phyloP scores from a whole-genome alignment of 805 yeast species.

The Yarrowia keelungensis region DNA sequence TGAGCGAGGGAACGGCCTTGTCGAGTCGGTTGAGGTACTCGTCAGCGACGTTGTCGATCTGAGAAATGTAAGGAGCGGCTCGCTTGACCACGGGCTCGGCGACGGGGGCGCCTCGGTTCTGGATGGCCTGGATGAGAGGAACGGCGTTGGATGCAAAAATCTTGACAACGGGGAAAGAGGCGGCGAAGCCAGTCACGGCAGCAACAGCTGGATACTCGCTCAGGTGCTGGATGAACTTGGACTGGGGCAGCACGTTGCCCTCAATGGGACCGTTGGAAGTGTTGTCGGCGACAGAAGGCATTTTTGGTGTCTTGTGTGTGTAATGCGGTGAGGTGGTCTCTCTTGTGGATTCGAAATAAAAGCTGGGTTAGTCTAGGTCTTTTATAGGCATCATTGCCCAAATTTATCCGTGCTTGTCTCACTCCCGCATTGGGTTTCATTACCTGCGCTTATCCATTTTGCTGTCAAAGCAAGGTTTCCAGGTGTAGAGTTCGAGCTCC shows the following conservation, averaged over 20 bases:
- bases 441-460: slow-evolving; percentile 39
- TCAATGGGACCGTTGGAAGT: slow-evolving; percentile 38
- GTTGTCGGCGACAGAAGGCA: slow-evolving; percentile 39
- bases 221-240: slow-evolving; percentile 57
- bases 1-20: slow-evolving; percentile 62
- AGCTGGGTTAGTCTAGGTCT: slow-evolving; percentile 36
- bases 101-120: slow-evolving; percentile 47
- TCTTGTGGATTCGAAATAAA: slow-evolving; percentile 30
- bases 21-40: slow-evolving; percentile 65
- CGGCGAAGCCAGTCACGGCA: slow-evolving; percentile 63
- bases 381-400: slow-evolving; percentile 33
- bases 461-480: slow-evolving; percentile 35
- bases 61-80: slow-evolving; percentile 56
- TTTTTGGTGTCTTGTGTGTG: slow-evolving; percentile 11
- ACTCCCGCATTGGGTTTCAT: slow-evolving; percentile 39
- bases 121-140: slow-evolving; percentile 58
- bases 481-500: slow-evolving; percentile 23
- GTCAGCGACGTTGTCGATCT: slow-evolving; percentile 64
- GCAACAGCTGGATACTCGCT: slow-evolving; percentile 63
- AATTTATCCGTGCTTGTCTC: slow-evolving; percentile 38
- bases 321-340: slow-evolving; percentile 21
- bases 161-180: slow-evolving; percentile 65
- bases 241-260: slow-evolving; percentile 45
- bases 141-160: slow-evolving; percentile 67
- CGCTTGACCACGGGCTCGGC: slow-evolving; percentile 50